Percentiles rank a stretch among this genome's conserved stretches.
These are phyloP conservation scores for Rhizopus arrhizus DNA, from an alignment of 371 early-diverging fungal species.

Conservation along the genomic window DNA sequence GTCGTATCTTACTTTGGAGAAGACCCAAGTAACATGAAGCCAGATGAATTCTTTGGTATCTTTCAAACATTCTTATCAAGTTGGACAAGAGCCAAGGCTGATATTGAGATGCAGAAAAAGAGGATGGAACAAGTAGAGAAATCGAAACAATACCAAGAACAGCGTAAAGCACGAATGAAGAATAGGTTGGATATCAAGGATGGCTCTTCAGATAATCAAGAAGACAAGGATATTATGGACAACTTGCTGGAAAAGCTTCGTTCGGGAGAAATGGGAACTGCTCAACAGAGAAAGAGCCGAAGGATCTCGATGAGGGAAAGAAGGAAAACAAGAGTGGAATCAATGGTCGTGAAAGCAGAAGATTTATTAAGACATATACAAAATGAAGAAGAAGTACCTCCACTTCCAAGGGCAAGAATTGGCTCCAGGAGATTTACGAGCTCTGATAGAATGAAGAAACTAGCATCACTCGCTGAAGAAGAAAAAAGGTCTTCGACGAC, in stretches of 20 bases:
- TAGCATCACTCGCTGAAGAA: slow-evolving; percentile 48
- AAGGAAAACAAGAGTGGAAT: slow-evolving; percentile 60
- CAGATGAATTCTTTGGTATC: slow-evolving; percentile 89
- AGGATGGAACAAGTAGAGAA: slow-evolving; percentile 45
- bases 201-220: slow-evolving; percentile 51
- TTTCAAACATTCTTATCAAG: slow-evolving; percentile 81
- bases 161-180: slow-evolving; percentile 46
- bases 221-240: slow-evolving; percentile 83
- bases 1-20: slow-evolving; percentile 82
- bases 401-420: slow-evolving; percentile 32
- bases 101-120: slow-evolving; percentile 34
- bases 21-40: slow-evolving; percentile 74
- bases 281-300: slow-evolving; percentile 53
- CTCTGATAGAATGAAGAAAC: slow-evolving; percentile 42
- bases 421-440: slow-evolving; percentile 39
- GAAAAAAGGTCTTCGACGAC: slow-evolving; percentile 4
- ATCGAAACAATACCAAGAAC: slow-evolving; percentile 44
- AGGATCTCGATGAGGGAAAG: slow-evolving; percentile 41
- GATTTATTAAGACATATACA: slow-evolving; percentile 72
- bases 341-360: slow-evolving; percentile 68
- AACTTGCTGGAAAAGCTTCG: slow-evolving; percentile 74
- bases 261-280: slow-evolving; percentile 68
- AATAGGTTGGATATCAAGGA: slow-evolving; percentile 41
- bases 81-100: slow-evolving; percentile 59
- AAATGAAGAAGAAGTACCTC: slow-evolving; percentile 49